Percentiles rank a stretch among this genome's conserved stretches.
Conservation (phyloP, 2,329 filamentous ascomycete species). For the Colletotrichum sp. region DNA sequence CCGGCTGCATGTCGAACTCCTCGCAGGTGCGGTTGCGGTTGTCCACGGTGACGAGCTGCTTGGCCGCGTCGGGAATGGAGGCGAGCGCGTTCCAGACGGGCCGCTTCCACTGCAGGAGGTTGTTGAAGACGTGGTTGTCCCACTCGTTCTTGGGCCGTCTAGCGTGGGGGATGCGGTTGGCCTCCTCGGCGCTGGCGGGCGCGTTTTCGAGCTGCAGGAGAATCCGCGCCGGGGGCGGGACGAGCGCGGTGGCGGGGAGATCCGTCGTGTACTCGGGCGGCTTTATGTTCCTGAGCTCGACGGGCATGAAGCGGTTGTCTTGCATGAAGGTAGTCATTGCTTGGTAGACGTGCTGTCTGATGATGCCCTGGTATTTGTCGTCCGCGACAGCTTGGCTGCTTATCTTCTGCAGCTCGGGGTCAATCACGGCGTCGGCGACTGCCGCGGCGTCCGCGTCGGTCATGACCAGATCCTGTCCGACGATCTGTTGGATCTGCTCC, state of each 20-base stretch:
- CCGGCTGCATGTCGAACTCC: not conserved
- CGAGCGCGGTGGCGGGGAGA: not conserved
- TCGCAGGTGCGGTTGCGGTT: not conserved
- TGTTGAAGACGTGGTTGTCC: not conserved
- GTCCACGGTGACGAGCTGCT: not conserved
- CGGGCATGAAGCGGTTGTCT: conserved; percentile 10
- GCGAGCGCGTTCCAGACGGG: conserved; percentile 15
- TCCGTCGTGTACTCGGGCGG: not conserved
- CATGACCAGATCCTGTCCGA: not conserved
- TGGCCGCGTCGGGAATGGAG: conserved; percentile 13
- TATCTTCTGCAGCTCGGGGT: not conserved
- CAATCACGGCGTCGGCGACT: not conserved
- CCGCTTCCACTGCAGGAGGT: conserved; percentile 10
- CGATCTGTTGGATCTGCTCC: not conserved
- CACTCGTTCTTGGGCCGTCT: not conserved
- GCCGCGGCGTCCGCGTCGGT: not conserved
- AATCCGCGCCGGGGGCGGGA: not conserved
- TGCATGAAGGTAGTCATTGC: not conserved
- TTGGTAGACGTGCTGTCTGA: not conserved
- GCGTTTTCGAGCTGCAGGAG: not conserved
- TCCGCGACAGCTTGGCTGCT: not conserved
- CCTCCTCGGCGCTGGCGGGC: not conserved
- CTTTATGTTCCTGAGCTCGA: conserved; percentile 3
- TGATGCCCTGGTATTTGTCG: not conserved
- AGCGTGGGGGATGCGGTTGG: not conserved